Base-by-base conservation (phyloP, 176 grass and related monocot species). In the Oryza brachyantha region DNA sequence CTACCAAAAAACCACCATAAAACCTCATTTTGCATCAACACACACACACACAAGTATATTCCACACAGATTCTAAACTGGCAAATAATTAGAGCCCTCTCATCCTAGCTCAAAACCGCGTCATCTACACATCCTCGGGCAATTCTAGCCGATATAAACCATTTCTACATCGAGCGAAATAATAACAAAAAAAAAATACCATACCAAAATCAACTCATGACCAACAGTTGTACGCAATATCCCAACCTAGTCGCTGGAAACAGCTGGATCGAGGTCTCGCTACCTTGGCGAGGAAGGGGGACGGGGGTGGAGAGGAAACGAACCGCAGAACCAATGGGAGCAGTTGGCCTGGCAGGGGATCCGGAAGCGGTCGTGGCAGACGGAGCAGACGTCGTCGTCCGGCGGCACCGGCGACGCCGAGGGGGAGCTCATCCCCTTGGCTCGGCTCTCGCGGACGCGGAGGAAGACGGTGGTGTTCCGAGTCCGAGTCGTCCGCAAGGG, bases 241-340 rank as follows among this genome's bases (percentile, higher is more conserved):
- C 22, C 17, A 4, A 10, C 5, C 13, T 46, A 72, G 19, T 37
- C 72, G 45, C 12, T 70, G 26, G 0, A 36, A 36, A 29, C 29
- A 67, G 69, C 29, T 36, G 29, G 48, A 66, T 19, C 8, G 19
- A 78, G 46, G 46, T 19, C 24, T 27, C 8, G 27, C 13, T 75
- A 26, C 48, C 8, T 13, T n/a, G n/a, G n/a, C n/a, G 2, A 13
- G 11, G 13, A 59, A 10, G 24, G 75, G 45, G 54, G 34, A 25
- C 5, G 29, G 16, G 2, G 29, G 10, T 22, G 17, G 29, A 31
- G n/a, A 16, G 43, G 76, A 45, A 16, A 76, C 82, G 29, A 84
- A 90, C 94, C 94, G 48, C 94, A 97, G 87, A 97, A 97, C 94
- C 91, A 97, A 81, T 97, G 94, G 86, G 91, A 94, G 81, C 94